Base-by-base conservation (phyloP, 2,329 filamentous ascomycete genomes). In the Dissoconium aciculare region DNA sequence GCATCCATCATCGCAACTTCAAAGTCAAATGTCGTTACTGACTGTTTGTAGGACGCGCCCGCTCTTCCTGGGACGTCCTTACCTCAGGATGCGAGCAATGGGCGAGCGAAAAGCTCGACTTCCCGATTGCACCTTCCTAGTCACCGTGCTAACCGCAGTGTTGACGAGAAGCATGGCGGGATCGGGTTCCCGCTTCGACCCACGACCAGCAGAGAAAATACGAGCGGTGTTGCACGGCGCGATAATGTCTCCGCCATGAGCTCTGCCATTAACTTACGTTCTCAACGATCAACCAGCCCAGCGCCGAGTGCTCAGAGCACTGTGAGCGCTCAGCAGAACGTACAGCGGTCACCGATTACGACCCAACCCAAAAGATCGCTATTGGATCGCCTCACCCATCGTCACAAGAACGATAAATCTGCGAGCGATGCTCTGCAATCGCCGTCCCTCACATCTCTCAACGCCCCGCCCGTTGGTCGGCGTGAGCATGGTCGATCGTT, bases 171-270 rank as follows among this genome's bases (percentile, higher is more conserved):
- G 45, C 60, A 56, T 37, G 51, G 46, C 15, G 33, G 38, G 52
- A 51, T 35, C 39, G 53, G 53, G 19, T 73, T 73, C 44, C 62
- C 74, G 17, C 55, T 80, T 44, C 70, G 79, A 37, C 80, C 81
- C n/a, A 67, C 71, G 9, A 66, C 74, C 33, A 85, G 78, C 52
- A 69, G 79, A 45, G 82, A 92, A 51, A 78, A 87, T 36, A 74
- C 78, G 11, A 58, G 66, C 13, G 58, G 62, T 44, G 70, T 61
- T 44, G 50, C 62, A 15, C 72, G 67, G 51, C 74, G 75, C 32
- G 33, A 39, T 37, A 65, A 65, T 24, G 56, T 58, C 9, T 59
- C 57, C 3, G 49, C 57, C 10, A 51, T 62, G 37, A 55, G 52
- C 36, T 64, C 64, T 11, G 60, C 64, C 9, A 61, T 67, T 47